Base-by-base conservation (phyloP, 2,329 filamentous ascomycete species). In the Talaromyces sp. region DNA sequence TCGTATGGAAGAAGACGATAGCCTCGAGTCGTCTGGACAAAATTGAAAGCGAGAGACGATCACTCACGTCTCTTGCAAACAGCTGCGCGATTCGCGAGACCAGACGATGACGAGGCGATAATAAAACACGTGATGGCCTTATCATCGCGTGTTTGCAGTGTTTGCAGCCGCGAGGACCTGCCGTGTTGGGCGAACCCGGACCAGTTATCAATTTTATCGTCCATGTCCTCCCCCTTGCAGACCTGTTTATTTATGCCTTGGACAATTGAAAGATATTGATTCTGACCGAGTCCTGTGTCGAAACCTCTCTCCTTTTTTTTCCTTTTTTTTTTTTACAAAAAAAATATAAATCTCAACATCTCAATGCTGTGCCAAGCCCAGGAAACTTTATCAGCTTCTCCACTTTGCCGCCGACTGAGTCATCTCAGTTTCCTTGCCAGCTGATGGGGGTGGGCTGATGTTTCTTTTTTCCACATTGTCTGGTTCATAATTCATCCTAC, bases 101-200 rank as follows among this genome's bases (percentile, higher is more conserved):
- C 40, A 18, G 16, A 16, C 16, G 18, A 16, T n/a, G 18, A 27
- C 23, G 44, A 4, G 7, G 42, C 42, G 42, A 47, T 47, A 47
- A 47, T 6, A 12, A 2, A 4, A n/a, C 42, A 47, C 42, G 42
- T 47, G 42, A 18, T 18, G 7, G n/a, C 44, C 23, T 47, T 27
- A 18, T 47, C 42, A 14, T 23, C n/a, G n/a, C 23, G 10, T 27
- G 44, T 47, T 47, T 47, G 44, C 44, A 47, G 44, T 10, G 44
- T 47, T 47, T 47, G 44, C 44, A 59, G 30, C 33, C 61, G 61
- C 61, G 36, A 62, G 61, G 61, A 62, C 61, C 50, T 62, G n/a
- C 61, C 61, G 44, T 44, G 10, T 59, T 56, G 10, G 42, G 61
- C 28, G 28, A 34, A 23, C 31, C 50, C 30, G 53, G 54, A 47